Percentiles rank a stretch among this genome's conserved stretches.
phyloP scores from a whole-genome alignment of 768 basidiomycete genomes.

The Lyophyllum decastes region DNA sequence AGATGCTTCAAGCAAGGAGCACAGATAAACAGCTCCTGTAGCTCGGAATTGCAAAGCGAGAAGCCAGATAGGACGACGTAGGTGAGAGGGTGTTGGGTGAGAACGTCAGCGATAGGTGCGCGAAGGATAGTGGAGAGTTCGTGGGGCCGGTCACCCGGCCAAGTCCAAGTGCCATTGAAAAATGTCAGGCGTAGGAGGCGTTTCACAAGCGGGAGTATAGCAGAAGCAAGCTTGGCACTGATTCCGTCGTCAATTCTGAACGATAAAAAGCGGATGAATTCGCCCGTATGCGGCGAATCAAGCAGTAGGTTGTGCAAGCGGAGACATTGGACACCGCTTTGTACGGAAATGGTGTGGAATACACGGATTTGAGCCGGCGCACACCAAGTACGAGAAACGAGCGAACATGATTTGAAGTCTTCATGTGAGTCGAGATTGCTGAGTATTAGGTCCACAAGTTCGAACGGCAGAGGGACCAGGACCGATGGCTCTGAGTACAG shows the following conservation, averaged over 20 bases:
- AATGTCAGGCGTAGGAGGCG: background rate
- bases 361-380: constrained; percentile 23
- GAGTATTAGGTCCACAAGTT: constrained; percentile 29
- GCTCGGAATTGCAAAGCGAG: constrained; percentile 3
- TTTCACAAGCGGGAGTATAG: background rate
- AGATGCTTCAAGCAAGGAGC: background rate
- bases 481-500: background rate
- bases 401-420: constrained; percentile 24
- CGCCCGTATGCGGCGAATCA: background rate
- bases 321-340: background rate
- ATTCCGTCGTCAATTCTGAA: constrained; percentile 5
- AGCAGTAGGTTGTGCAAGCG: background rate
- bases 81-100: background rate
- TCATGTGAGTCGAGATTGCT: constrained; percentile 23
- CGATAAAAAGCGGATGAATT: background rate
- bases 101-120: background rate
- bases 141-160: constrained; percentile 6
- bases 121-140: constrained; percentile 4
- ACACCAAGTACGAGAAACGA: constrained; percentile 27
- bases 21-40: background rate
- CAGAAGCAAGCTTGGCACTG: background rate
- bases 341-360: constrained; percentile 13
- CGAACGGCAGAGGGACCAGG: constrained; percentile 25
- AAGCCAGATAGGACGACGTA: background rate
- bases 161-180: background rate